Base-by-base conservation (phyloP, 768 basidiomycete genomes). In the Suillus paluster region DNA sequence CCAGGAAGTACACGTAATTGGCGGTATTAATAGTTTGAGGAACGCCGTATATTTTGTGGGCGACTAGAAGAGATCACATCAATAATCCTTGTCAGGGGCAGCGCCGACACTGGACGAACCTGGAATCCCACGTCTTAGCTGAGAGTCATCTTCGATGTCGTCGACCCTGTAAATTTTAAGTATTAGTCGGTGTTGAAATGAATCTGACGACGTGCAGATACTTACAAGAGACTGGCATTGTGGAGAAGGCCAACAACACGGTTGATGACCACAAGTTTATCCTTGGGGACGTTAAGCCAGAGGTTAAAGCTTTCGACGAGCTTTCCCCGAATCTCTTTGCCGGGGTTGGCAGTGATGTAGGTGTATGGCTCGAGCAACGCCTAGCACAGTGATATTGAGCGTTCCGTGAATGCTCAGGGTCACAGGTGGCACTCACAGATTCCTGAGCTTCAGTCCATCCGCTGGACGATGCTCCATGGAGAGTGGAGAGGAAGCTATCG, bases 11-110 rank as follows among this genome's bases (percentile, higher is more conserved):
- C 42, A 95, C 94, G 68, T 98, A 98, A 75, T 97, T 98, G 2
- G 97, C 96, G 4, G 90, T 87, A 73, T 99, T 99, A 76, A 99
- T 95, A 0, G 96, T 97, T 73, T 98, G 96, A 1, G 97, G 94
- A 2, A 97, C 80, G 4, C 97, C 97, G 68, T 95, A 99, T 66
- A 99, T 95, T 81, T 92, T 95, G 77, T 99, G 96, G 0, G 96
- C 88, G n/a, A 95, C 96, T 89, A 23, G 21, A 27, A 52, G 21
- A 0, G 21, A 15, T 38, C 58, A 46, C 60, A 25, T 33, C 36
- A 46, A n/a, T 45, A 33, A 27, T 50, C 21, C 39, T 4, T 19
- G 46, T 36, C 21, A 52, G 42, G 45, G 30, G 61, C 9, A 42
- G 15, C n/a, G 46, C 10, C 21, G 49, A 30, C 15, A 56, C 19